Evolutionary conservation across 2,329 filamentous ascomycete species (phyloP).

Genomic region (Cucurbitaria berberidis): DNA sequence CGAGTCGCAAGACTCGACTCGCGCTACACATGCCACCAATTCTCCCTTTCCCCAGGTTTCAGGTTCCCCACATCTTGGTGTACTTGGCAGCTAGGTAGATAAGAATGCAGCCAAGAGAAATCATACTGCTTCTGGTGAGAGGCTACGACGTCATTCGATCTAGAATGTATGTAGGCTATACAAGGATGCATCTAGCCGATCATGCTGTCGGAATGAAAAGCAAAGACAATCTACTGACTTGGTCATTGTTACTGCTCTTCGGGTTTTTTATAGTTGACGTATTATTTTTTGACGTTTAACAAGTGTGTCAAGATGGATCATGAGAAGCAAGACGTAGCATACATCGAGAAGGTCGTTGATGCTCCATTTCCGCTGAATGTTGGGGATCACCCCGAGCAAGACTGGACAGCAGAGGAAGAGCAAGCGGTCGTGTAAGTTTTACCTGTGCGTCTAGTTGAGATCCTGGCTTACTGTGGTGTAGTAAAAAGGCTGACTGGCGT

Average conservation of each 20-base stretch:
- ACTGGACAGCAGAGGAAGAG: conserved; percentile 43
- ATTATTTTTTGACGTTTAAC: background rate
- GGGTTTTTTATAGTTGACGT: background rate
- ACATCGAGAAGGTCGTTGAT: conserved; percentile 6
- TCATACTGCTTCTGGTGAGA: background rate
- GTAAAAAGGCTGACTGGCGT: conserved; percentile 38
- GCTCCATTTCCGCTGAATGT: background rate
- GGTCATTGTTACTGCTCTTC: background rate
- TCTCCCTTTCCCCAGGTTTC: background rate
- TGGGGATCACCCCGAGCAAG: conserved; percentile 17
- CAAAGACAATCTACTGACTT: background rate
- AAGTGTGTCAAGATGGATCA: background rate
- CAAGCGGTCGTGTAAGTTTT: conserved; percentile 27
- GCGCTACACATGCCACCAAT: background rate
- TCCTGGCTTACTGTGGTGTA: conserved; percentile 5
- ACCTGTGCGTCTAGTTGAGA: no score
- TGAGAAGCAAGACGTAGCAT: background rate
- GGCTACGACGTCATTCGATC: background rate
- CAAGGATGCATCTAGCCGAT: background rate
- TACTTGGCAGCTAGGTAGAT: background rate
- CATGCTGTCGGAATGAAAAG: background rate
- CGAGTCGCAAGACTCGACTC: background rate
- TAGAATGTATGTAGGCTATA: background rate
- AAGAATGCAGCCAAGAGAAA: background rate
- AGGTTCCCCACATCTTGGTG: background rate